phyloP scores from a whole-genome alignment of 192 early-diverging fungal species.

The Rhizophagus prolifer region DNA sequence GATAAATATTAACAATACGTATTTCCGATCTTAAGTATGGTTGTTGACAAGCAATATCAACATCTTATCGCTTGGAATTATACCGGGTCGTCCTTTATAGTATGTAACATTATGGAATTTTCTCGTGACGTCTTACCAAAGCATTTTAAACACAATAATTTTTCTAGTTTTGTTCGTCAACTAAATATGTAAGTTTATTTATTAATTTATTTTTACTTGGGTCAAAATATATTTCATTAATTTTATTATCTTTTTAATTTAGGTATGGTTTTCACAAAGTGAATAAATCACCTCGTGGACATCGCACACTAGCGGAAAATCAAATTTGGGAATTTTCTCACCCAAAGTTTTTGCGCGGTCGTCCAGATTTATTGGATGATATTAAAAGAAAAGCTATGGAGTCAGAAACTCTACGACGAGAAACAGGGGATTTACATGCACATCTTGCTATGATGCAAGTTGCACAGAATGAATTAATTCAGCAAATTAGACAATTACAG shows the following conservation, averaged over 20 bases:
- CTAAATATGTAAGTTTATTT: constrained; percentile 67
- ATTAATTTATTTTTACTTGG: not conserved
- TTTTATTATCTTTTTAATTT: not conserved
- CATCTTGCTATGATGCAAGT: constrained; percentile 79
- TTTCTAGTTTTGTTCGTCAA: constrained; percentile 86
- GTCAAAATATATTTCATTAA: not conserved
- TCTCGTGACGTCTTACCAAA: constrained; percentile 86
- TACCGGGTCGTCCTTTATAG: constrained; percentile 84
- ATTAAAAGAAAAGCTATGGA: constrained; percentile 93
- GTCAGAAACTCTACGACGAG: constrained; percentile 68
- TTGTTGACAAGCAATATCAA: constrained; percentile 81
- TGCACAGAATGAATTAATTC: constrained; percentile 70
- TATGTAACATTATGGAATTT: constrained; percentile 90
- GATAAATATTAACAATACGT: not conserved
- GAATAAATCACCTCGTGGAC: constrained; percentile 85
- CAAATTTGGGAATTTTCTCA: constrained; percentile 93
- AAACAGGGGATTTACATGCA: constrained; percentile 71
- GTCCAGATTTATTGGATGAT: constrained; percentile 79
- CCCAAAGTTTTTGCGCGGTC: constrained; percentile 74
- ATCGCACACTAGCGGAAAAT: constrained; percentile 82
- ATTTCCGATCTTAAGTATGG: constrained; percentile 57
- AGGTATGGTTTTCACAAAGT: constrained; percentile 90
- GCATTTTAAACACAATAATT: constrained; percentile 94
- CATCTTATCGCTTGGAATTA: constrained; percentile 90
- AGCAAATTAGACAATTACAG: constrained; percentile 72